Evolutionary conservation across 2,329 filamentous ascomycete genomes (phyloP).

Genomic region (Verticillium isaacii): DNA sequence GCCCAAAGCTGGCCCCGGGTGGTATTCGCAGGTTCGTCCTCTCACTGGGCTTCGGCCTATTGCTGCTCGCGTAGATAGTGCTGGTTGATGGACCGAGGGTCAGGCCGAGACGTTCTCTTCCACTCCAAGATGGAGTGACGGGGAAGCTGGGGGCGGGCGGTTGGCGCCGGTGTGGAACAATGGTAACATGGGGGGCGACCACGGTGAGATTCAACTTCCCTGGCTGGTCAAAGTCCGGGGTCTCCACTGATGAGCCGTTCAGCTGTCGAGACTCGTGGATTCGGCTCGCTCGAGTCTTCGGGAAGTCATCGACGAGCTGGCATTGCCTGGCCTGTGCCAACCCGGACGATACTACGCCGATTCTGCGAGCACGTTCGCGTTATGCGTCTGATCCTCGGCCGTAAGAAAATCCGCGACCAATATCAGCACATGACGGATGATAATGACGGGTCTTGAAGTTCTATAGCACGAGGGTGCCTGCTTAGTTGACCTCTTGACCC

Average conservation of each 20-base stretch:
- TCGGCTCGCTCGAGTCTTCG: background rate
- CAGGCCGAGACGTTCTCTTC: background rate
- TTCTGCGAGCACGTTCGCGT: background rate
- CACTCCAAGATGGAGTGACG: background rate
- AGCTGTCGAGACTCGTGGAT: background rate
- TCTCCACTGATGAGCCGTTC: background rate
- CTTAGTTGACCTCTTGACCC: background rate
- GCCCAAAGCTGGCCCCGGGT: background rate
- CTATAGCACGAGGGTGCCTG: background rate
- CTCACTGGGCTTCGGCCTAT: background rate
- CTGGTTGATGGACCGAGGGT: background rate
- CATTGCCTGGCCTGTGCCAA: background rate
- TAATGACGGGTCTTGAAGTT: background rate
- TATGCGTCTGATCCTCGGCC: background rate
- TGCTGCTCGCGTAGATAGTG: background rate
- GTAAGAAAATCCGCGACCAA: background rate
- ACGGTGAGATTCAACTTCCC: background rate
- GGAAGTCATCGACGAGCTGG: background rate
- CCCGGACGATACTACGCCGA: background rate
- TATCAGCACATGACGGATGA: background rate
- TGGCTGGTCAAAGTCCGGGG: background rate
- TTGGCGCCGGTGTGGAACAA: background rate
- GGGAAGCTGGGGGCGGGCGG: background rate
- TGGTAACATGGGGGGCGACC: background rate
- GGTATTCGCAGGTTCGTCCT: background rate